Evolutionary conservation across 2,329 filamentous ascomycete species (phyloP), one percentile per base, ranked within the genome.

Genomic region (Triangularia setosa): DNA sequence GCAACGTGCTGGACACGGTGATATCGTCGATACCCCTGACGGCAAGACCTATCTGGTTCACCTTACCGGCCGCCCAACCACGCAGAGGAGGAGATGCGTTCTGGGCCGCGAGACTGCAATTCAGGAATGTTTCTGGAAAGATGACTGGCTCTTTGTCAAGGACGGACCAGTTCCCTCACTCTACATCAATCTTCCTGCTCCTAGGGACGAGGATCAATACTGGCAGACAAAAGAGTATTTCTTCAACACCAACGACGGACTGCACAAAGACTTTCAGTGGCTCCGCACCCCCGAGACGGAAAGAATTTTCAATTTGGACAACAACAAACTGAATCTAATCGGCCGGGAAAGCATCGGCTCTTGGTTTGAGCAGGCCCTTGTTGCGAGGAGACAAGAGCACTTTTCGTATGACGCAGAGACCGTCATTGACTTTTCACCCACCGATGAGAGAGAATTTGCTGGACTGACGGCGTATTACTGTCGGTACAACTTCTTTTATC

Each of bases 401-500:
- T 88, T 87, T 72, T 86, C 83, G 1, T 86, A 83, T 69, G 84
- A 87, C 63, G 85, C 84, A 58, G 84, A 87, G 72, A 87, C 85
- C 0, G 74, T 80, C 0, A 68, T 87, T 2, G 78, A 81, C 64
- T 87, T 86, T 69, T 74, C 76, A 0, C 86, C 86, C 0, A 72
- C 74, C 0, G 85, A 88, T 69, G 85, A 87, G 76, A 79, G 85
- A 11, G 81, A 87, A 68, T 88, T 86, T 65, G 85, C 86, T 0
- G 86, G 86, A 0, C 75, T 89, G 7, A 83, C 83, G 12, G 83
- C 84, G 0, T 88, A 88, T 73, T 88, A 88, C 75, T 84, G 82
- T 70, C 83, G 85, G 3, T 88, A 79, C 75, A 88, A 88, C 74
- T 88, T 87, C 74, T 88, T 87, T 76, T 88, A 88, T 68, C 77